Evolutionary conservation across 1,284 basidiomycete species (phyloP), one percentile per base, ranked within the genome.

Genomic region (Kalmanozyma brasiliensis): DNA sequence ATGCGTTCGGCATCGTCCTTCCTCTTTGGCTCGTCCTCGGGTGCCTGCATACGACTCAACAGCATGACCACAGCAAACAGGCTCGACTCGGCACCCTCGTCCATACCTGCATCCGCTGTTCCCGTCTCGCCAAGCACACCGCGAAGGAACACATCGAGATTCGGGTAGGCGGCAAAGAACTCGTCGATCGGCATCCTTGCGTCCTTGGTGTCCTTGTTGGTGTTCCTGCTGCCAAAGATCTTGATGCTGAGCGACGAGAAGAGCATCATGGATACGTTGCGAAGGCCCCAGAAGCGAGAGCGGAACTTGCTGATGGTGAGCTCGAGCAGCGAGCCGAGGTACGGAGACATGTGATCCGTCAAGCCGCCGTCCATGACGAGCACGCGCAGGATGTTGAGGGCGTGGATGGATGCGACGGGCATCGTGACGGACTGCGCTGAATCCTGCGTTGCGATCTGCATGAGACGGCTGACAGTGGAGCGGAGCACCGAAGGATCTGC

Each of bases 191-290:
- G 66, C 49, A 67, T 61, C 1, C 67, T 51, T 11, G 64, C 58
- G 13, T 63, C 60, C 32, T 64, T 59, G 14, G 46, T 60, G 51
- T 76, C 71, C 36, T 58, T 61, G 61, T 74, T 77, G 26, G 63
- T 64, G 33, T 61, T 61, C 20, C 65, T 37, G 22, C 56, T 65
- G 24, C 61, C 49, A 34, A 83, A 80, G n/a, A 76, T 70, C 20
- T 81, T 76, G 32, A 70, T 79, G 51, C 74, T 60, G 24, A 83
- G 74, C 3, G 79, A 71, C 11, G 78, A 73, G 40, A 79, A 83
- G 23, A 82, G 75, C 78, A 83, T 81, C 77, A 83, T 79, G 34
- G 79, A 76, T 41, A 78, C 82, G 58, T 83, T 83, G 42, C 82
- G 80, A 29, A 81, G 61, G 44, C 78, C 76, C 82, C 82, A 83